These are phyloP conservation scores for Brassica nigra DNA, from an alignment of 345 rosid genomes.

Conservation along the genomic window DNA sequence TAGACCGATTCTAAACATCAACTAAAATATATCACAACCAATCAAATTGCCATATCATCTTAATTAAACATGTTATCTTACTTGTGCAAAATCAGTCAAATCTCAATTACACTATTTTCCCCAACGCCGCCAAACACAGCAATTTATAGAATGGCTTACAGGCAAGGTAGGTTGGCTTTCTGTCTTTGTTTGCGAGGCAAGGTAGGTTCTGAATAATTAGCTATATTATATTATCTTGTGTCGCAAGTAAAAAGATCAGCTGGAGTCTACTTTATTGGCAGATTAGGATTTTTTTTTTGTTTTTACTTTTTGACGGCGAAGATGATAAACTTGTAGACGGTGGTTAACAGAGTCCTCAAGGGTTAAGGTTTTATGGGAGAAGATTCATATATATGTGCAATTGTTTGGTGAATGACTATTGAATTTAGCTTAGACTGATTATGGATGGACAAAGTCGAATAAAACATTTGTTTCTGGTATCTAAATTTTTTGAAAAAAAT, in stretches of 20 bases:
- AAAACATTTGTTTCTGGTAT: too few relatives aligned
- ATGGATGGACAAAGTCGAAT: too few relatives aligned
- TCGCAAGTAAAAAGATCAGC: constrained; percentile 21
- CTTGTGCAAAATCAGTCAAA: too few relatives aligned
- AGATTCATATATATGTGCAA: background rate
- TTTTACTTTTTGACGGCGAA: constrained; percentile 27
- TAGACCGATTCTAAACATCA: background rate
- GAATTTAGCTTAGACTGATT: too few relatives aligned
- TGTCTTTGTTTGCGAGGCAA: constrained; percentile 27
- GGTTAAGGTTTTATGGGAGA: constrained; percentile 39
- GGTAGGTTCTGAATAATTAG: constrained; percentile 20
- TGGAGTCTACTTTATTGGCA: constrained; percentile 26
- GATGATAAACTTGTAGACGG: constrained; percentile 31
- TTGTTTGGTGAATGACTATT: too few relatives aligned
- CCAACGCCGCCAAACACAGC: too few relatives aligned
- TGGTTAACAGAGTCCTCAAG: constrained; percentile 31
- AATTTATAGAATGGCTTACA: too few relatives aligned
- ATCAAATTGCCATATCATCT: too few relatives aligned
- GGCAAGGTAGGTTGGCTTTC: background rate
- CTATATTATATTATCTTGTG: constrained; percentile 1
- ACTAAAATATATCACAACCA: background rate
- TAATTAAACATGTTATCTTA: too few relatives aligned
- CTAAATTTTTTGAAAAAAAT: too few relatives aligned
- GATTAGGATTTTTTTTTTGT: constrained; percentile 18
- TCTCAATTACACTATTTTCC: too few relatives aligned